Evolutionary conservation across 495 filamentous ascomycete species (phyloP).

Genomic region (Talaromyces stipitatus): DNA sequence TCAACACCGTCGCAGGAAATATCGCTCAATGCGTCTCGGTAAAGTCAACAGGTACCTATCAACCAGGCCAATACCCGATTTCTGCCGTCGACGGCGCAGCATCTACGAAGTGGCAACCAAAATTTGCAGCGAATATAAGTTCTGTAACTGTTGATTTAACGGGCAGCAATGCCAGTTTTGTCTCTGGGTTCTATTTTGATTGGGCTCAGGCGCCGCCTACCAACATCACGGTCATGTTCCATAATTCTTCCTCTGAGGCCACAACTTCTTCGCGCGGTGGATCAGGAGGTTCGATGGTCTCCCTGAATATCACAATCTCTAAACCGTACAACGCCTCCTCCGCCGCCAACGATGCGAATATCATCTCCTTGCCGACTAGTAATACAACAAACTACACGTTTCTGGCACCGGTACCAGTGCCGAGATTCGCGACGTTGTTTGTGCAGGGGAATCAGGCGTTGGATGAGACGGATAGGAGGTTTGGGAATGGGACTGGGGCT

Average conservation of each 20-base stretch:
- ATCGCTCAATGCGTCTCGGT: constrained; percentile 60
- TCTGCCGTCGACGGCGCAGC: constrained; percentile 62
- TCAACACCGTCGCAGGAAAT: constrained; percentile 49
- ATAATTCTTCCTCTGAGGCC: constrained; percentile 32
- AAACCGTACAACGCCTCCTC: constrained; percentile 25
- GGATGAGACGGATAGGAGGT: constrained; percentile 34
- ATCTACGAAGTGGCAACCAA: constrained; percentile 67
- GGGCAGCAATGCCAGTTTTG: constrained; percentile 7
- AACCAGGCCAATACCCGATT: constrained; percentile 65
- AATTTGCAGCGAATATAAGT: constrained; percentile 33
- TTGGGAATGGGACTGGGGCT: constrained; percentile 45
- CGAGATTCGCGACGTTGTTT: constrained; percentile 37
- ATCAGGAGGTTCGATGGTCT: neutral
- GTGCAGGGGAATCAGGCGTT: constrained; percentile 40
- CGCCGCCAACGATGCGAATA: constrained; percentile 15
- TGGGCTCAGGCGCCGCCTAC: constrained; percentile 57
- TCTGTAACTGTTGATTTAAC: constrained; percentile 32
- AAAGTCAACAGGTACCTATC: constrained; percentile 37
- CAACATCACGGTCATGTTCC: constrained; percentile 48
- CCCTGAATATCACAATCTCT: constrained; percentile 26
- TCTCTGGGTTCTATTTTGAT: constrained; percentile 55
- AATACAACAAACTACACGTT: constrained; percentile 44
- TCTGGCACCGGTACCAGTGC: constrained; percentile 20
- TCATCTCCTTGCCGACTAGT: constrained; percentile 29
- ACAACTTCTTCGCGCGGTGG: neutral